A percentile compares a stretch with the other conserved stretches of the same genome.
phyloP scores from a whole-genome alignment of 2,329 filamentous ascomycete species.

The Pseudogymnoascus destructans region DNA sequence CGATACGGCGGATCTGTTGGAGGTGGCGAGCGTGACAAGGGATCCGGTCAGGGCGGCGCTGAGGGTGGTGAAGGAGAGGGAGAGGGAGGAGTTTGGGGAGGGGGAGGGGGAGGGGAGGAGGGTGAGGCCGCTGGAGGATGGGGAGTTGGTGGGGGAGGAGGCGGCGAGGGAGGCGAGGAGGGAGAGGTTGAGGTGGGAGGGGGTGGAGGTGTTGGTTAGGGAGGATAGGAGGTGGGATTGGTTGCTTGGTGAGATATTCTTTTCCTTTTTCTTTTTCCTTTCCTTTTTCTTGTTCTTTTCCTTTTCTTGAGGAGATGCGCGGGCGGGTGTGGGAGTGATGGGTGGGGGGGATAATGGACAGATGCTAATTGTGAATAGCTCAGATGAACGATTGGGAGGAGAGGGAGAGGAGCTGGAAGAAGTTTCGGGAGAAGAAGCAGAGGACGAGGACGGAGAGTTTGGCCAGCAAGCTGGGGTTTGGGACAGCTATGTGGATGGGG shows the following conservation, averaged over 20 bases:
- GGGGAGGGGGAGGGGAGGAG: constrained; percentile 13
- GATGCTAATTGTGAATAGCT: constrained; percentile 12
- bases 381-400: constrained; percentile 33
- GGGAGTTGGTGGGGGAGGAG: constrained; percentile 52
- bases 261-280: too few relatives aligned
- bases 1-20: constrained; percentile 20
- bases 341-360: background rate
- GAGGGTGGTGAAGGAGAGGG: background rate
- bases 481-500: background rate
- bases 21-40: constrained; percentile 12
- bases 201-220: constrained; percentile 35
- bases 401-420: constrained; percentile 26
- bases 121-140: constrained; percentile 45
- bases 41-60: background rate
- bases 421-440: constrained; percentile 23
- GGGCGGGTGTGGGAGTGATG: too few relatives aligned
- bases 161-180: constrained; percentile 44
- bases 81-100: background rate
- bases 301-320: too few relatives aligned
- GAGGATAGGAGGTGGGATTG: constrained; percentile 50
- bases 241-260: constrained; percentile 38
- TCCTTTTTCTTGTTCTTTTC: too few relatives aligned
- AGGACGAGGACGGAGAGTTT: constrained; percentile 18
- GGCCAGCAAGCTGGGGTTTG: constrained; percentile 18
- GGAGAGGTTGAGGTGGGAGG: constrained; percentile 45